These are phyloP conservation scores for Candida wancherniae DNA, from an alignment of 805 yeast genomes.

Conservation along the genomic window DNA sequence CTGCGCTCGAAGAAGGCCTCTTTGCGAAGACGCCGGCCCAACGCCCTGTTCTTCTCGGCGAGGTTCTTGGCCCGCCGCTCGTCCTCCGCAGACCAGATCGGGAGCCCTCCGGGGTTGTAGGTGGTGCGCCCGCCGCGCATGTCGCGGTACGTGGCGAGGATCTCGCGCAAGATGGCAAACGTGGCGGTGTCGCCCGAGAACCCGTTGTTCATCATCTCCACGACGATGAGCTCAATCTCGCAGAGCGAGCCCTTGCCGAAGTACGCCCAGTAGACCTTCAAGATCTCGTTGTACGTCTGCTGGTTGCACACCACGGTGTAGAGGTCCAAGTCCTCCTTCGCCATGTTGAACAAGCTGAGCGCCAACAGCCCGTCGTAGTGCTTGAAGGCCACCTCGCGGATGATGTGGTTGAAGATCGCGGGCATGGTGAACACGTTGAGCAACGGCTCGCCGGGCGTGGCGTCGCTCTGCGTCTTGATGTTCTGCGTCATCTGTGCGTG, in stretches of 20 bases:
- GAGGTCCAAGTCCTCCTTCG: conserved; percentile 29
- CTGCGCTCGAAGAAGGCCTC: conserved; percentile 2
- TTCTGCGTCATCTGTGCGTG: conserved; percentile 19
- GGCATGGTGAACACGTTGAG: conserved; percentile 35
- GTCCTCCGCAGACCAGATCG: conserved; percentile 37
- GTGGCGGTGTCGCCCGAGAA: conserved; percentile 34
- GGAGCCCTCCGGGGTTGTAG: conserved; percentile 20
- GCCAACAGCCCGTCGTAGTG: conserved; percentile 34
- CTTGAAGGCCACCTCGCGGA: conserved; percentile 22
- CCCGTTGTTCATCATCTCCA: conserved; percentile 41
- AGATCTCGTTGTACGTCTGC: conserved; percentile 36
- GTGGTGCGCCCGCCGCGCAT: conserved; percentile 28
- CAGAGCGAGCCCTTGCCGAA: conserved; percentile 33
- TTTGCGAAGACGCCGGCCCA: conserved; percentile 8
- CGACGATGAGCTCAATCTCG: conserved; percentile 28
- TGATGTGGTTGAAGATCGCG: conserved; percentile 28
- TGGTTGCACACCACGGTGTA: conserved; percentile 37
- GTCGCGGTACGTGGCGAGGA: conserved; percentile 30
- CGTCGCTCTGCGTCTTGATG: conserved; percentile 13
- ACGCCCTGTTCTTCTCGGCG: conserved; percentile 15
- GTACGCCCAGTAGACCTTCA: conserved; percentile 34
- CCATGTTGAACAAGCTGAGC: conserved; percentile 30
- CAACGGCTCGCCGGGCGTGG: conserved; percentile 21
- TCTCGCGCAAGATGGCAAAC: conserved; percentile 30
- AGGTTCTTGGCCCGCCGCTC: conserved; percentile 26